Evolutionary conservation across 129 eudicot species (phyloP).

Genomic region (Apium graveolens): DNA sequence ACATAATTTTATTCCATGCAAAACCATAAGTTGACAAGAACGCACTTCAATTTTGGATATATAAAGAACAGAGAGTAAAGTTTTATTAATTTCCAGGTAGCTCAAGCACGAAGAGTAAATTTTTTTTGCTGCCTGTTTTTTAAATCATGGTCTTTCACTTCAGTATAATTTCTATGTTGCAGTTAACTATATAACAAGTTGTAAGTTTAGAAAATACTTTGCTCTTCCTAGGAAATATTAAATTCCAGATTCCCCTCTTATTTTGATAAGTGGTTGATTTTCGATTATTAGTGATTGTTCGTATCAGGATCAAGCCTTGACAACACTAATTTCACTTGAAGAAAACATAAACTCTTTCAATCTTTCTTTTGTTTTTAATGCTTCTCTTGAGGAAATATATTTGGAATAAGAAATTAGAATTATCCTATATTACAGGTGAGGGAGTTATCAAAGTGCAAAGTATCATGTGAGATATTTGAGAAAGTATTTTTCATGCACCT

Average conservation of each 20-base stretch:
- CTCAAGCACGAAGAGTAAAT: slow-evolving; percentile 21
- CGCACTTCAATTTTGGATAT: neutral
- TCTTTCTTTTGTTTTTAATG: neutral
- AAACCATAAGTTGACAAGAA: neutral
- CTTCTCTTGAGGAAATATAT: neutral
- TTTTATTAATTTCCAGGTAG: slow-evolving; percentile 11
- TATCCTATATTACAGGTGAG: too few species aligned
- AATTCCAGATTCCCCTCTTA: too few species aligned
- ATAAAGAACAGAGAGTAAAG: neutral
- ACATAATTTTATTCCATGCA: neutral
- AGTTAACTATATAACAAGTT: neutral
- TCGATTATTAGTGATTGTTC: too few species aligned
- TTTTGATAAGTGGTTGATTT: too few species aligned
- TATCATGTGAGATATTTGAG: too few species aligned
- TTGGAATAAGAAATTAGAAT: too few species aligned
- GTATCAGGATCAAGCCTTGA: too few species aligned
- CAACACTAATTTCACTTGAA: neutral
- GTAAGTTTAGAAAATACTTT: too few species aligned
- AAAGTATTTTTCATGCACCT: slow-evolving; percentile 1
- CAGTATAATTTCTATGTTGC: neutral
- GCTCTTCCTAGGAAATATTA: too few species aligned
- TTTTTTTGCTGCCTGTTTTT: too few species aligned
- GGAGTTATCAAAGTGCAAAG: too few species aligned
- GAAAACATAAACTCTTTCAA: neutral
- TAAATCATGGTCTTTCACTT: neutral